A percentile compares a stretch with the other conserved stretches of the same genome.
Evolutionary conservation across 305 asterid species (phyloP).

Genomic region (Stenogyne calaminthoides): DNA sequence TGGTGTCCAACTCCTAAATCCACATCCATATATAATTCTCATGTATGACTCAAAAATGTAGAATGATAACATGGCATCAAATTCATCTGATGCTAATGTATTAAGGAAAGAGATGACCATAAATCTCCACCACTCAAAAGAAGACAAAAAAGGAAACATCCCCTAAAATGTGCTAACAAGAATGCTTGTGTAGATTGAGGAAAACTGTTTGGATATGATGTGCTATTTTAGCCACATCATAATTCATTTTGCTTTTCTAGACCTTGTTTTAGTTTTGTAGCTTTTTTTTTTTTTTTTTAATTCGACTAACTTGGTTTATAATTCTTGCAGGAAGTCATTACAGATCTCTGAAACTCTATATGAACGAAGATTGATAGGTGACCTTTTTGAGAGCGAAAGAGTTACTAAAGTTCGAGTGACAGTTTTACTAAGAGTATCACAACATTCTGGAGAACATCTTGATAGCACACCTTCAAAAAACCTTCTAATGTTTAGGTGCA

Average conservation of each 20-base stretch:
- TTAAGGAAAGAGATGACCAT: slow-evolving; percentile 6
- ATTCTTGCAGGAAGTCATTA: not conserved
- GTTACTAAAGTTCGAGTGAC: not conserved
- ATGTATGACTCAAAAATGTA: not conserved
- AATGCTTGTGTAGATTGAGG: not conserved
- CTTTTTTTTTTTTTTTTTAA: not conserved
- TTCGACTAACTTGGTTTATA: not conserved
- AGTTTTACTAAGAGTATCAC: not conserved
- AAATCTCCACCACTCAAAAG: slow-evolving; percentile 1
- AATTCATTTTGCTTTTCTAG: not conserved
- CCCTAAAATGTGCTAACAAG: not conserved
- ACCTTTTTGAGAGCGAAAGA: not conserved
- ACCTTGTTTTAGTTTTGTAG: not conserved
- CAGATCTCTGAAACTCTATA: not conserved
- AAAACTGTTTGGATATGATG: not conserved
- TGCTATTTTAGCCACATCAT: not conserved
- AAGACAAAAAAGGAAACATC: not conserved
- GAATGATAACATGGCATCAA: slow-evolving; percentile 2
- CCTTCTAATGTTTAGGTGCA: not conserved
- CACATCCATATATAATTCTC: not conserved
- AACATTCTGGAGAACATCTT: not conserved
- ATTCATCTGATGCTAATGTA: not conserved
- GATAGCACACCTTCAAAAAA: not conserved
- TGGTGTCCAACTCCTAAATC: not conserved
- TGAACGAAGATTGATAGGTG: not conserved